Base-by-base conservation (phyloP, 2,329 filamentous ascomycete genomes). In the Lachnellula cervina region DNA sequence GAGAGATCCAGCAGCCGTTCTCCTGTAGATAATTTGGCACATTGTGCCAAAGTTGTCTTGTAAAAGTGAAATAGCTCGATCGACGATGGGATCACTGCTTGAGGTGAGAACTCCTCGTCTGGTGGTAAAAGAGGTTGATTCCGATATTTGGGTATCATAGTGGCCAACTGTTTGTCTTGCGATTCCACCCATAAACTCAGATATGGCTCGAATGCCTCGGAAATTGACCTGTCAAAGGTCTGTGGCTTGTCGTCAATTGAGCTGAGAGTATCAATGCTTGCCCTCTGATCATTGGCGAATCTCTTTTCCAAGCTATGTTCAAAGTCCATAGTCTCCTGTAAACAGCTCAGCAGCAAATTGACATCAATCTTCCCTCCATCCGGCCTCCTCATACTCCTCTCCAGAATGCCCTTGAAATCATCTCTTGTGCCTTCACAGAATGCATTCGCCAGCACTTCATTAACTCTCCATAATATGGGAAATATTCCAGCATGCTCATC, bases 41-140 rank as follows among this genome's bases (percentile, higher is more conserved):
- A 99, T 73, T 99, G 94, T 3, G 91, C 90, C 37, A 99, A 76
- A 0, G 90, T 93, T 57, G 93, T 82, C 59, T 96, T 90, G 74
- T 99, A 99, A 69, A 97, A 96, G 67, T 96, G 90, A 73, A 99
- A 99, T 0, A 99, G 81, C 69, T 99, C 94, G 46, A 96, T 97
- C 3, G 94, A 96, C 0, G 94, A 97, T 1, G 88, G 80, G 56
- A 97, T 93, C 55, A 99, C 93, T 45, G 90, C 85, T 69, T 96
- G 90, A 0, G 89, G 79, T 43, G 90, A 89, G 71, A 97, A 97
- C 54, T 99, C 94, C 64, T 99, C 94, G 62, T 97, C 94, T 0
- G 81, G 76, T 3, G 89, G 84, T 42, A 91, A 80, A 2, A 96
- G 79, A 0, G 90, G 88, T 64, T 96, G 90, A 57, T 80, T 82